phyloP scores from a whole-genome alignment of 345 rosid genomes.

The Stellera chamaejasme region DNA sequence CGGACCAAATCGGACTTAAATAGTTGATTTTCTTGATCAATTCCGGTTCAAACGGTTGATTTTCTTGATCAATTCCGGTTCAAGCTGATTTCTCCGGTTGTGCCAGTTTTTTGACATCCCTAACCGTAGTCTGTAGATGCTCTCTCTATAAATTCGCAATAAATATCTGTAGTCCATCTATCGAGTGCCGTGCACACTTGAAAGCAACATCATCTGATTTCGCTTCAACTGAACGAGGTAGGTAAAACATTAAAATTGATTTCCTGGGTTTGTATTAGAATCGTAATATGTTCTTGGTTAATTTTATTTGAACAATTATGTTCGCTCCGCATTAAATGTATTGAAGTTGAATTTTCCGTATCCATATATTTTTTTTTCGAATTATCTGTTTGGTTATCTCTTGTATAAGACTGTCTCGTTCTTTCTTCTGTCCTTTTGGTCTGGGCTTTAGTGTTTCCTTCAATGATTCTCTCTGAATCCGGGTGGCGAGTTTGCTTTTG shows the following conservation, averaged over 20 bases:
- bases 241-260: constrained; percentile 14
- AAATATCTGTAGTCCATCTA: not conserved
- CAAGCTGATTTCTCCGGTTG: no score
- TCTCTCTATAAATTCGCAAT: no score
- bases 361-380: constrained; percentile 19
- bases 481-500: constrained; percentile 10
- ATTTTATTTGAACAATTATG: not conserved
- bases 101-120: no score
- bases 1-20: no score
- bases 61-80: no score
- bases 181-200: not conserved
- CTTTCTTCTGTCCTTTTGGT: not conserved
- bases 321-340: not conserved
- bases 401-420: constrained; percentile 8
- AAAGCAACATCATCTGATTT: constrained; percentile 12
- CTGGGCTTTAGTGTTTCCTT: constrained; percentile 5
- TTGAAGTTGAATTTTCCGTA: constrained; percentile 19
- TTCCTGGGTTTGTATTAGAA: not conserved
- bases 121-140: no score
- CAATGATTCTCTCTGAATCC: constrained; percentile 5
- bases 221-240: constrained; percentile 19
- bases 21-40: no score
- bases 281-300: not conserved
- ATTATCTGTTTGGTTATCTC: constrained; percentile 30
- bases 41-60: no score